Evolutionary conservation across 1,284 basidiomycete genomes (phyloP).

Genomic region (Heterobasidion annosum): DNA sequence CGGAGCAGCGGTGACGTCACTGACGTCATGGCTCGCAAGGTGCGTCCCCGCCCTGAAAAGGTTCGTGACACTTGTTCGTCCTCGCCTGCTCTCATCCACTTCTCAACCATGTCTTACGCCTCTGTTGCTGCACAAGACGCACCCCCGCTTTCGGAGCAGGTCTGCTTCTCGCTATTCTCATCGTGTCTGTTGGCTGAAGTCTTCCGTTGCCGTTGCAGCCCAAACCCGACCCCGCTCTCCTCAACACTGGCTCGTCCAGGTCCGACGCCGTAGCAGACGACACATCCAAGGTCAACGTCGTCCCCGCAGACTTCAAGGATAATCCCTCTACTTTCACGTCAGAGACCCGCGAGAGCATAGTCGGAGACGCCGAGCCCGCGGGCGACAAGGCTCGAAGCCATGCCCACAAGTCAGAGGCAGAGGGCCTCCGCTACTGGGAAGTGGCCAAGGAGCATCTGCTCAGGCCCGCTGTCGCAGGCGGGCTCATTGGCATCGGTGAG

Average conservation of each 20-base stretch:
- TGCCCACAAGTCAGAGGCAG: constrained; percentile 40
- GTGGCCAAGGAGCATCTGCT: constrained; percentile 52
- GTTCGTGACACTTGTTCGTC: too few relatives aligned
- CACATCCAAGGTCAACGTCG: constrained; percentile 44
- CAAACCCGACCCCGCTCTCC: constrained; percentile 49
- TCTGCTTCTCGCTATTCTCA: constrained; percentile 10
- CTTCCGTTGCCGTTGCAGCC: constrained; percentile 31
- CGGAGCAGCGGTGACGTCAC: not conserved
- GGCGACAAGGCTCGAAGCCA: constrained; percentile 14
- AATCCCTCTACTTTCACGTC: constrained; percentile 36
- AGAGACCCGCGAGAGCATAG: constrained; percentile 13
- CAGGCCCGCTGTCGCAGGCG: constrained; percentile 64
- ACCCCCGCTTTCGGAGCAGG: constrained; percentile 37
- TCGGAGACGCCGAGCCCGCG: constrained; percentile 7
- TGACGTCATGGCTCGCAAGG: not conserved
- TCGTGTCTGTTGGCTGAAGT: not conserved
- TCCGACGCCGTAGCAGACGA: constrained; percentile 30
- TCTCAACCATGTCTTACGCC: constrained; percentile 53
- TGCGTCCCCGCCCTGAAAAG: too few relatives aligned
- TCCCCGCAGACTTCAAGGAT: constrained; percentile 38
- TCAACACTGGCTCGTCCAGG: constrained; percentile 35
- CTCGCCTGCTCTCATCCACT: too few relatives aligned
- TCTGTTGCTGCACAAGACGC: constrained; percentile 50
- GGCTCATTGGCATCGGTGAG: constrained; percentile 62
- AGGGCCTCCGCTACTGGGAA: constrained; percentile 45